Base-by-base conservation (phyloP, 352 stramenopile species). In the Pythium vanterpoolii region DNA sequence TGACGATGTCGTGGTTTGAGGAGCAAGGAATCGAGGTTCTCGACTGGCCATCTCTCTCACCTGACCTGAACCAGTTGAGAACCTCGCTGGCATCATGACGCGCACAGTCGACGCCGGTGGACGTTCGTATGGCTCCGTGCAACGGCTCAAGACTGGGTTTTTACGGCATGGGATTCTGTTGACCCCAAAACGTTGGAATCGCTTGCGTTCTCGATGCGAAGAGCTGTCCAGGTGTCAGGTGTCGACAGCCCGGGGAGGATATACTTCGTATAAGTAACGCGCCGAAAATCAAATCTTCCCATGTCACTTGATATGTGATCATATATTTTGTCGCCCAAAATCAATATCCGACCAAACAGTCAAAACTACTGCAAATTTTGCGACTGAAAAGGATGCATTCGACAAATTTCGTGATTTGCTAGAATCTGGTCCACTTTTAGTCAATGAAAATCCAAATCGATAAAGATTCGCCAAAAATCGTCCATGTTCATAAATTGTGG, bases 381-480 rank as follows among this genome's bases (percentile, higher is more conserved):
- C 21, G 21, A 49, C 43, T 7, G 21, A 49, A 49, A 49, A 14
- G 19, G 43, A 21, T 49, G 43, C 43, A 49, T 30, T 49, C 43
- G 43, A 49, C n/a, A 49, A 21, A 27, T 49, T 21, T 26, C 21
- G 19, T 31, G 43, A 49, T 49, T 49, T 21, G 18, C 21, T 49
- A 49, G 27, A 49, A 49, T 49, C 43, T 21, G 43, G 43, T 49
- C 11, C 10, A 49, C 27, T 49, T 49, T 49, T 21, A 49, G 9
- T 31, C 19, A 49, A 49, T 49, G 43, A 49, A 49, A 49, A 49
- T 26, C 19, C 6, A 26, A 49, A 18, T 6, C 16, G 43, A 28
- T 30, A 28, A 49, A 28, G 21, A 49, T 31, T 36, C 31, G 31
- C 19, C n/a, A 21, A 49, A 49, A 49, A 31, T 13, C 6, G 43